A percentile compares a stretch with the other conserved stretches of the same genome.
phyloP scores from a whole-genome alignment of 106 monocot genomes.

The Platanthera guangdongensis region DNA sequence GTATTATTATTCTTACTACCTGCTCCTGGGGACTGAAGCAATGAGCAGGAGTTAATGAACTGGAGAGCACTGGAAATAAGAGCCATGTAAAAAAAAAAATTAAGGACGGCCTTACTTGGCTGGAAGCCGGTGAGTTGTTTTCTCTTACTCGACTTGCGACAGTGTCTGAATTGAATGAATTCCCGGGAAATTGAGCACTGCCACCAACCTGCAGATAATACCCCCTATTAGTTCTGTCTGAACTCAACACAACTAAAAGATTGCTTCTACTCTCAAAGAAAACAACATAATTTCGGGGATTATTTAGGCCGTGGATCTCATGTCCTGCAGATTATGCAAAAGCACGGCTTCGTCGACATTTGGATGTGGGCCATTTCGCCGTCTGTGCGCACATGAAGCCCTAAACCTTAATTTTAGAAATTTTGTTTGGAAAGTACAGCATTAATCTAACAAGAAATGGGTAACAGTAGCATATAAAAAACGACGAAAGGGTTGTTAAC shows the following conservation, averaged over 20 bases:
- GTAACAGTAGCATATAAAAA: too few relatives aligned
- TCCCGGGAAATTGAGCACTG: constrained; percentile 7
- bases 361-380: too few relatives aligned
- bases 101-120: constrained; percentile 19
- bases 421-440: too few relatives aligned
- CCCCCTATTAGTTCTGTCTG: not conserved
- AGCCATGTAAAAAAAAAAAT: not conserved
- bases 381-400: too few relatives aligned
- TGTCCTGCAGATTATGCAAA: too few relatives aligned
- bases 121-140: constrained; percentile 19
- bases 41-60: not conserved
- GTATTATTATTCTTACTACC: constrained; percentile 14
- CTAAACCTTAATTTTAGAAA: too few relatives aligned
- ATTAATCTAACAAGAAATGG: too few relatives aligned
- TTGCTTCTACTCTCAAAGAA: too few relatives aligned
- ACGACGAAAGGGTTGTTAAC: too few relatives aligned
- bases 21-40: constrained; percentile 13
- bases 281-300: too few relatives aligned
- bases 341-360: too few relatives aligned
- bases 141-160: constrained; percentile 14
- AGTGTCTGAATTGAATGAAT: constrained; percentile 3
- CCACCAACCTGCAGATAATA: constrained; percentile 1
- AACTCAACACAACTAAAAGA: not conserved
- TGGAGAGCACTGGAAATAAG: not conserved
- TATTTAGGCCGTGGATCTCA: too few relatives aligned